Evolutionary conservation across 257 asterid species (phyloP), one percentile per base, ranked within the genome.

Genomic region (Linderniella brevidens): DNA sequence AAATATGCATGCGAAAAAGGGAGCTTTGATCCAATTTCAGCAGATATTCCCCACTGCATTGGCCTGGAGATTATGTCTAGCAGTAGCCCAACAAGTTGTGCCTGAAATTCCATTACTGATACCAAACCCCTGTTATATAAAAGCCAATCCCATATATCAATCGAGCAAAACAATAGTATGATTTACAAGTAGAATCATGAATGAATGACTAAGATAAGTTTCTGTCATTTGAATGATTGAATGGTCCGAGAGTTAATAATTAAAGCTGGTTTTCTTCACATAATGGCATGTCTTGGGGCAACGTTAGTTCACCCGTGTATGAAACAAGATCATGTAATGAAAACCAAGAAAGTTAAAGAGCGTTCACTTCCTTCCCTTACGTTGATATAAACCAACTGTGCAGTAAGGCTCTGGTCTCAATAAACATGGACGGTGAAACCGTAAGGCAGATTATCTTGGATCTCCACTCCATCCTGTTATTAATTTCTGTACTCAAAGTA

Each of bases 91-190:
- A 75, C 82, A 50, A 80, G 46, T 63, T 67, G 69, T 25, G 56
- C 66, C 57, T 68, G 86, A 63, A 84, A 78, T 62, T 77, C 77
- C 64, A 80, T 49, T 48, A 77, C 58, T 55, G 84, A 68, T 68
- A 79, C 68, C 82, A 84, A 65, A 58, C 93, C 93, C 93, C 93
- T 84, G 92, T 70, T 55, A 71, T 50, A 50, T 41, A 57, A 68
- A 65, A 25, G 54, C 59, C 61, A 76, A 62, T 53, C 68, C 65
- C 32, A 25, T 25, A 25, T 60, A 68, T 51, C 70, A 57, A 54
- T 52, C 69, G 58, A n/a, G n/a, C n/a, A n/a, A n/a, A n/a, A n/a
- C n/a, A 68, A 68, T 56, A 58, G 52, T 58, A 51, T 55, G 63
- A 61, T 42, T 14, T 48, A 55, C 40, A 37, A 62, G 45, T 35